These are phyloP conservation scores for Eruca vesicaria DNA, from an alignment of 441 rosid genomes.

Conservation along the genomic window DNA sequence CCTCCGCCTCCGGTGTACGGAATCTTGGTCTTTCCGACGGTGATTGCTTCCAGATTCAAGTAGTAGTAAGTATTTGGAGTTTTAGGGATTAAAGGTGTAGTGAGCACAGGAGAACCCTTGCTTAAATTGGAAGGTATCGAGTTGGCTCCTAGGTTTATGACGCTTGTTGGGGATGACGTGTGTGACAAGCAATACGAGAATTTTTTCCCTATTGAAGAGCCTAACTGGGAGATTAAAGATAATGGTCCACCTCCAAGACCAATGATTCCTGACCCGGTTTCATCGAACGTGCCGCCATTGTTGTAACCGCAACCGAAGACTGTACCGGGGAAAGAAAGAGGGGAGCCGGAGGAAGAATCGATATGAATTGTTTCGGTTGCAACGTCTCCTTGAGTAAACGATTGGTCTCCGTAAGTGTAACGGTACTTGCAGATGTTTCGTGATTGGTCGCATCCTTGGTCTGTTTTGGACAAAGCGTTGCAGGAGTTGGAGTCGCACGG, in stretches of 20 bases:
- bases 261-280: conserved; percentile 37
- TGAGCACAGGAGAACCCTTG: not conserved
- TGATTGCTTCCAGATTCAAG: conserved; percentile 41
- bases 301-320: conserved; percentile 49
- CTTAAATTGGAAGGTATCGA: conserved; percentile 27
- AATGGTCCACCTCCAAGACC: conserved; percentile 44
- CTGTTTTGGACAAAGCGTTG: not conserved
- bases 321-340: conserved; percentile 18
- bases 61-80: conserved; percentile 29
- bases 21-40: conserved; percentile 37
- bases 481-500: conserved; percentile 34
- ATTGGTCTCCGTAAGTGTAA: conserved; percentile 30
- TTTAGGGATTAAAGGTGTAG: conserved; percentile 35
- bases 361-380: conserved; percentile 41
- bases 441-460: conserved; percentile 6
- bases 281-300: conserved; percentile 27
- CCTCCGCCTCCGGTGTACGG: conserved; percentile 16
- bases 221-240: conserved; percentile 38
- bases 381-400: conserved; percentile 32
- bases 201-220: conserved; percentile 23
- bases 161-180: conserved; percentile 33
- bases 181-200: conserved; percentile 47
- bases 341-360: conserved; percentile 28
- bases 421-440: conserved; percentile 31
- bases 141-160: conserved; percentile 43